phyloP scores from a whole-genome alignment of 495 filamentous ascomycete genomes.

The Aspergillus sclerotiicarbonarius region DNA sequence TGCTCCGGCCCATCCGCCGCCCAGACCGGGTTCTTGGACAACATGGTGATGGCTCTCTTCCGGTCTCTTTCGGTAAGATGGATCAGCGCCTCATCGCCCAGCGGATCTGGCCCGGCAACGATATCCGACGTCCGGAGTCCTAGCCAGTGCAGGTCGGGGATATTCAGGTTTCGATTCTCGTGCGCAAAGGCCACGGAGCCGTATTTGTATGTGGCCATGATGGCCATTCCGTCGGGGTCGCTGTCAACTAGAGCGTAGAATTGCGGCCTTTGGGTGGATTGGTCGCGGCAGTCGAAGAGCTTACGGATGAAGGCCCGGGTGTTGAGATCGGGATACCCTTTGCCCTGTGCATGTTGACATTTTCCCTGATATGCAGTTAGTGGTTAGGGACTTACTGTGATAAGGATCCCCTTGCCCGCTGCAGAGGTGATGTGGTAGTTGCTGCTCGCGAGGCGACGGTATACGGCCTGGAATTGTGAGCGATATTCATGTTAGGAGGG shows the following conservation, averaged over 20 bases:
- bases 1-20: constrained; percentile 46
- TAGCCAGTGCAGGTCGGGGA: constrained; percentile 66
- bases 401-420: constrained; percentile 59
- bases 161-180: constrained; percentile 58
- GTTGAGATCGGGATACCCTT: constrained; percentile 87
- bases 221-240: constrained; percentile 83
- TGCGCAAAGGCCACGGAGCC: constrained; percentile 74
- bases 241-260: constrained; percentile 76
- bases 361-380: neutral
- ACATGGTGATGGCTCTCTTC: constrained; percentile 62
- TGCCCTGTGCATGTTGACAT: constrained; percentile 52
- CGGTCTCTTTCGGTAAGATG: constrained; percentile 63
- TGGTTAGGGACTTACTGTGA: constrained; percentile 54
- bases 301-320: constrained; percentile 65
- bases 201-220: constrained; percentile 82
- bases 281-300: constrained; percentile 26
- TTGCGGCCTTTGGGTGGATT: constrained; percentile 31
- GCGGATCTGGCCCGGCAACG: constrained; percentile 21
- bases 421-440: constrained; percentile 49
- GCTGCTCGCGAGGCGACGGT: constrained; percentile 62
- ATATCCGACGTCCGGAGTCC: constrained; percentile 68
- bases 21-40: constrained; percentile 54
- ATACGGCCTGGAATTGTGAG: constrained; percentile 61
- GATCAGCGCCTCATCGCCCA: constrained; percentile 42
- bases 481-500: constrained; percentile 14